Base-by-base conservation (phyloP, 495 filamentous ascomycete genomes). In the Aspergillus asperescens region DNA sequence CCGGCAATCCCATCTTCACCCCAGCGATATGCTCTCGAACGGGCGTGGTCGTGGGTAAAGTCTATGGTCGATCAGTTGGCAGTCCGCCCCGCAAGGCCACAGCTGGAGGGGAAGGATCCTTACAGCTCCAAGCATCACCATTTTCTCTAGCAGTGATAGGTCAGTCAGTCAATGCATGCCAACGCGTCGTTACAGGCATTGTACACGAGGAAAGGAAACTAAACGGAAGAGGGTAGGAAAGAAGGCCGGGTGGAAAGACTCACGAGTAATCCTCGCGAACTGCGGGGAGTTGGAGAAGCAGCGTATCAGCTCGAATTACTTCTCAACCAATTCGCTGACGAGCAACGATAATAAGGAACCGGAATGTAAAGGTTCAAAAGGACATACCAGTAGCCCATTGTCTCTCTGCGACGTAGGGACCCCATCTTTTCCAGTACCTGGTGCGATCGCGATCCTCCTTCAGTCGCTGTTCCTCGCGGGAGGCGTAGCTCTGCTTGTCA, bases 1-100 rank as follows among this genome's bases (percentile, higher is more conserved):
- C 92, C 92, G 32, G 91, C 92, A 73, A 97, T 97, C 47, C 92
- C 92, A 64, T 97, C 92, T 61, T 97, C 92, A 52, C 92, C 92
- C 92, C 92, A 97, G 52, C 92, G 81, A 66, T 86, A 97, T 40
- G 88, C 79, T 63, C 92, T 79, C 37, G 88, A 91, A 59, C 89
- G 82, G 19, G 92, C 87, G 70, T 93, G 82, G 55, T 95, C 92
- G 70, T 96, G 90, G 7, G 89, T 81, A 66, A 97, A 96, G 75
- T 97, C 88, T 94, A 53, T 4, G 19, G 13, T 42, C 41, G 38
- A 39, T 56, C 31, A 45, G 51, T 27, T 19, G 18, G 29, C 16
- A 27, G 15, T 53, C 13, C 38, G 32, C 39, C 39, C 44, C 50
- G 28, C 40, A 29, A 13, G 29, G 22, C 23, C 15, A 18, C 20